A percentile compares a stretch with the other conserved stretches of the same genome.
Evolutionary conservation across 305 asterid species (phyloP).

Genomic region (Rubia peregrina): DNA sequence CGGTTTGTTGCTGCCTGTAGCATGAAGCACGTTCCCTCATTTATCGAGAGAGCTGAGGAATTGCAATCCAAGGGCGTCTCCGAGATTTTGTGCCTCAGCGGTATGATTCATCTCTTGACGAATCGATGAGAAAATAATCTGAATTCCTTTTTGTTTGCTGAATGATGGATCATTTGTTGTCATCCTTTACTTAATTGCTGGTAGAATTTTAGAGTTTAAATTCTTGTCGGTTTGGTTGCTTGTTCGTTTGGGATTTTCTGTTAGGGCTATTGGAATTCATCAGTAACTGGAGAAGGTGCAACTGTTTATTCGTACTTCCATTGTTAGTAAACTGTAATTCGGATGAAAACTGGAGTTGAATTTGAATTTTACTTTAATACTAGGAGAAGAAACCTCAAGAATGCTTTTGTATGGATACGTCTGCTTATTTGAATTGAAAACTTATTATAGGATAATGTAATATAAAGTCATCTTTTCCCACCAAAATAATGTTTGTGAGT

Average conservation of each 20-base stretch:
- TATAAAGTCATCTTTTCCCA: background rate
- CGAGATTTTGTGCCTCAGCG: constrained; percentile 66
- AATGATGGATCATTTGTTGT: background rate
- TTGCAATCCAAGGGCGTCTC: constrained; percentile 71
- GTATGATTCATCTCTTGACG: constrained; percentile 21
- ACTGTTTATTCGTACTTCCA: background rate
- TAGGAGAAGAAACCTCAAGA: too few species aligned
- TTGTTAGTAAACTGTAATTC: background rate
- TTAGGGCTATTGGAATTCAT: background rate
- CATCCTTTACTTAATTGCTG: background rate
- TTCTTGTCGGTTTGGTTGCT: background rate
- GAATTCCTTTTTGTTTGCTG: background rate
- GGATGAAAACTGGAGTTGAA: background rate
- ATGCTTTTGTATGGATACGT: background rate
- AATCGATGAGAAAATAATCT: background rate
- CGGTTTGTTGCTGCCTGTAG: constrained; percentile 24
- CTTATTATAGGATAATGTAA: background rate
- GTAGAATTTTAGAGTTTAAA: background rate
- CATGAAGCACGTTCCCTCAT: constrained; percentile 87
- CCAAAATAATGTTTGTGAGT: background rate
- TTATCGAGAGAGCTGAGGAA: constrained; percentile 71
- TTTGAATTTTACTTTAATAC: background rate
- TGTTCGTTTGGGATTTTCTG: background rate
- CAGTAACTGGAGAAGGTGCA: background rate
- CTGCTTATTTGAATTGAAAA: too few species aligned